Base-by-base conservation (phyloP, 176 grass and related monocot genomes). In the Lolium multiflorum region DNA sequence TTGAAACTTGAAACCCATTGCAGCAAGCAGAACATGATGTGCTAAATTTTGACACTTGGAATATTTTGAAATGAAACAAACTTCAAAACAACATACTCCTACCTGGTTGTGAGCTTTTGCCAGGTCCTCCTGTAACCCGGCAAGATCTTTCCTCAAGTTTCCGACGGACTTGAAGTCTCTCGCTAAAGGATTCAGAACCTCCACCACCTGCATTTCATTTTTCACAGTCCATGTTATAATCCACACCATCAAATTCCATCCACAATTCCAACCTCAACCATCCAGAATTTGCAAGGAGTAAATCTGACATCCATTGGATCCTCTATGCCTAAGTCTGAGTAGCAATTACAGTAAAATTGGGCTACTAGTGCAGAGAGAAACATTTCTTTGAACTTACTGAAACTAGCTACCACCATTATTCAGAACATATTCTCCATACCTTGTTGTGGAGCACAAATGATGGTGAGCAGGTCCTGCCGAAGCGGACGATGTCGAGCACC, bases 391-490 rank as follows among this genome's bases (percentile, higher is more conserved):
- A 62, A 81, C 18, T 69, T 18, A 25, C 21, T 12, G 70, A 46
- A 73, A 7, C 70, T 48, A 48, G 20, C 5, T 49, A n/a, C n/a
- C n/a, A 74, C 20, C 37, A 43, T 44, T 4, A 15, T 26, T 5
- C 6, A 20, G 50, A 3, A 12, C 13, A 12, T 10, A 52, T 11
- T 79, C 9, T 11, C 0, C 59, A 96, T 86, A 98, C 96, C 94
- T 99, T 96, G 84, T 93, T 85, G 78, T 99, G 97, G 46, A 99
- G 97, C 56, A 92, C 82, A n/a, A 92, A 99, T 92, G 82, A 99
- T 99, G 25, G 88, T 90, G n/a, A 99, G 87, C 59, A 99, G 90
- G 86, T 99, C 97, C 71, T 94, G 94, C 1, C 97, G 90, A 96
- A 92, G 43, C 94, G 86, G 76, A 91, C 97, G 60, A 96, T 92